Evolutionary conservation across 2,329 filamentous ascomycete genomes (phyloP).

Genomic region (Aureobasidium subglaciale): DNA sequence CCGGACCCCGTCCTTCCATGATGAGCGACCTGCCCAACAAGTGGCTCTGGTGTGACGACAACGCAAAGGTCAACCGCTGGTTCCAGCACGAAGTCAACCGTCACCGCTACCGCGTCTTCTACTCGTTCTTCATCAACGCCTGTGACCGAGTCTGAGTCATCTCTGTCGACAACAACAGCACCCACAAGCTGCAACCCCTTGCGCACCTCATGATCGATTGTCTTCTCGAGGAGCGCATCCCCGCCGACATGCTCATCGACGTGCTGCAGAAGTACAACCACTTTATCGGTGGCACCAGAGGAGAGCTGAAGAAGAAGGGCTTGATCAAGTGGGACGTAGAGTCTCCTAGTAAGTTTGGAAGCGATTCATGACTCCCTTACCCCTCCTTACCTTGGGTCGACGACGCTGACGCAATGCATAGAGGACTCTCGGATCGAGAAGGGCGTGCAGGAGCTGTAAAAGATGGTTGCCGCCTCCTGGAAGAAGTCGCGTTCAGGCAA

Average conservation of each 20-base stretch:
- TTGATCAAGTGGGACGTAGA: neutral
- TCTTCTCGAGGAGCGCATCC: neutral
- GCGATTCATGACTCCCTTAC: neutral
- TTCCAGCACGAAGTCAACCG: neutral
- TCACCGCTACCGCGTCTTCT: neutral
- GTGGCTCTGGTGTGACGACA: neutral
- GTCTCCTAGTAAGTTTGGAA: neutral
- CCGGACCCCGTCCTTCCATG: neutral
- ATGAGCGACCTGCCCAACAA: neutral
- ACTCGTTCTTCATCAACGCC: neutral
- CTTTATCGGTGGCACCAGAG: neutral
- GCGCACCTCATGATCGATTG: neutral
- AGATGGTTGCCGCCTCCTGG: too few relatives aligned
- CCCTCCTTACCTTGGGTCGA: neutral
- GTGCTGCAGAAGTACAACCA: neutral
- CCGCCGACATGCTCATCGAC: neutral
- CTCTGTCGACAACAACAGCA: too few relatives aligned
- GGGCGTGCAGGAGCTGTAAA: neutral
- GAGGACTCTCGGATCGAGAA: neutral
- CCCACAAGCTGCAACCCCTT: neutral
- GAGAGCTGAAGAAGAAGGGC: neutral
- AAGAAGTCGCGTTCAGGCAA: too few relatives aligned
- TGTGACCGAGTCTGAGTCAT: neutral
- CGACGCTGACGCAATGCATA: neutral
- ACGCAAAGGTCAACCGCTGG: neutral